Evolutionary conservation across 116 monocot species (phyloP).

Genomic region (Phalaenopsis hybrid): DNA sequence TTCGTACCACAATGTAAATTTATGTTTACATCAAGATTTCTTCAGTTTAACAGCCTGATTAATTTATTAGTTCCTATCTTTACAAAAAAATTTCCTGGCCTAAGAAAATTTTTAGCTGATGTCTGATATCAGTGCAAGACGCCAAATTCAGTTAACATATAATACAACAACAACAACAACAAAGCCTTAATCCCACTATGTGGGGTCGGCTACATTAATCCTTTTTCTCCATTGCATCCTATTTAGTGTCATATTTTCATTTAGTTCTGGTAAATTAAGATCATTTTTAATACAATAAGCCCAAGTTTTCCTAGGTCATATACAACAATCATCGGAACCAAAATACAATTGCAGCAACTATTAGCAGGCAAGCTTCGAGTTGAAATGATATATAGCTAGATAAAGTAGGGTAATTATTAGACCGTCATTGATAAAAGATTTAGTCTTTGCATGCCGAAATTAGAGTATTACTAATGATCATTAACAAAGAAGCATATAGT

Average conservation of each 20-base stretch:
- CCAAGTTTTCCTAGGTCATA: neutral
- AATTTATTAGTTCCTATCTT: neutral
- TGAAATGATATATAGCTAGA: neutral
- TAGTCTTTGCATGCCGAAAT: neutral
- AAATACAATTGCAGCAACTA: neutral
- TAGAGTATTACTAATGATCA: neutral
- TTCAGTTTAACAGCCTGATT: neutral
- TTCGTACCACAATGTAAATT: no score
- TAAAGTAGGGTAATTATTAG: neutral
- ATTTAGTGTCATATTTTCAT: no score
- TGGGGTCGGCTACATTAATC: no score
- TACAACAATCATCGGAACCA: neutral
- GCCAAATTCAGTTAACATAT: slow-evolving; percentile 1
- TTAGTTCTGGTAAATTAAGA: no score
- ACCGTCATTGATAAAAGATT: neutral
- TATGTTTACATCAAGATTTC: neutral
- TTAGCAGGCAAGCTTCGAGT: neutral
- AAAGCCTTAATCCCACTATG: no score
- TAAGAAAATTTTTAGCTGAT: neutral
- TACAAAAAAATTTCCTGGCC: neutral
- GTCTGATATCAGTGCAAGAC: neutral
- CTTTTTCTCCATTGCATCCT: no score
- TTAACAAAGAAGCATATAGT: neutral
- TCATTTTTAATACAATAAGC: no score
- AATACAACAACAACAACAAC: neutral